Evolutionary conservation across 2,329 filamentous ascomycete species (phyloP), one percentile per base, ranked within the genome.

Genomic region (Moelleriella libera): DNA sequence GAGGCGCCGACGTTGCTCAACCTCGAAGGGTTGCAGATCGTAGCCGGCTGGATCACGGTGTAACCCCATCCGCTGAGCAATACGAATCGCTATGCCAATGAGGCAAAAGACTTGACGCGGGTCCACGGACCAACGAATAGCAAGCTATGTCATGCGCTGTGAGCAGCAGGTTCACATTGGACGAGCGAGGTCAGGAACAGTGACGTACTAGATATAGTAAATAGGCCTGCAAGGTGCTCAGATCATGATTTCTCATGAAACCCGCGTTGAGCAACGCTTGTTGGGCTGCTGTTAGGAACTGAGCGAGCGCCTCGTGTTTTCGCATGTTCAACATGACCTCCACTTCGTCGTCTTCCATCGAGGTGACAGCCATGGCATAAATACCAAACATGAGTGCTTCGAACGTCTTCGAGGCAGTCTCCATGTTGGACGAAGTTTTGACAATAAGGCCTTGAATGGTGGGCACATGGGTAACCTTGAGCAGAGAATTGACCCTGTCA

Each of bases 301-400:
- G 72, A 37, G 60, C 61, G 12, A 75, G 58, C 30, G 83, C 63
- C 29, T 70, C 59, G 12, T 64, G 53, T 58, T 75, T 80, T 2
- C 73, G 60, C 50, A 78, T 69, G 10, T 68, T 69, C 52, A 83
- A 76, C 14, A 70, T 73, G 12, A 60, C 62, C 48, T 67, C 64
- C 7, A 78, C 80, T 61, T 77, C 74, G 1, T 68, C 65, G 6
- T 82, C 75, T 29, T 68, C 71, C 51, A 85, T 66, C 29, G 75
- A 81, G 6, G 70, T 72, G 46, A 80, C 61, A 29, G 77, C 76
- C 57, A 75, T 71, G 45, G 76, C 63, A 56, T 82, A 82, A 30
- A 82, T 75, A 51, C 74, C 68, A 59, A 86, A 85, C 73, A 86
- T 78, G 43, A 87, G 67, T 1, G 78, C 78, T 56, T 85, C 80